These are phyloP conservation scores for Coemansia sp. DNA, from an alignment of 192 early-diverging fungal genomes.

Conservation along the genomic window DNA sequence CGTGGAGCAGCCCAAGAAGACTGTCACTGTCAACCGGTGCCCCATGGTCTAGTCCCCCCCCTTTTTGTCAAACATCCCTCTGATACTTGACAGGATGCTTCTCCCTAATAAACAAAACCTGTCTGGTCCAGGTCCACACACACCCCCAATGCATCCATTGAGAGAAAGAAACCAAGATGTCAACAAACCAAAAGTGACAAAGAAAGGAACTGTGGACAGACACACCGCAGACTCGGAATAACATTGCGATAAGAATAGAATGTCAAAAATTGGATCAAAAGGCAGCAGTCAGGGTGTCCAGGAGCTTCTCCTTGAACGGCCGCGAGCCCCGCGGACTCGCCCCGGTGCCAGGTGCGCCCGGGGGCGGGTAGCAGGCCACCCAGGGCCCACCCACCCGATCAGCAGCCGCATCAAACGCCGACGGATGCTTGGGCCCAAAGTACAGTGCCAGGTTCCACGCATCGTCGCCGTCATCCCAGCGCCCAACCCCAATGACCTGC, in stretches of 20 bases:
- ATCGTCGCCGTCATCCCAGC: constrained; percentile 9
- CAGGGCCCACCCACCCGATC: constrained; percentile 17
- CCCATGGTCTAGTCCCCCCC: constrained; percentile 1
- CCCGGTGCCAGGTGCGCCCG: no score
- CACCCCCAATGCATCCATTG: no score
- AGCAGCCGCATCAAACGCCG: constrained; percentile 11
- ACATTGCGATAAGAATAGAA: neutral
- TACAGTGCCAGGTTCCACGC: constrained; percentile 26
- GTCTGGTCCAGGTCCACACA: no score
- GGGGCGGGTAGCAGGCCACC: constrained; percentile 29
- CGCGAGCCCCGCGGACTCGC: neutral
- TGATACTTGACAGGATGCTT: no score
- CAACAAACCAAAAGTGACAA: no score
- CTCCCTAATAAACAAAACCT: no score
- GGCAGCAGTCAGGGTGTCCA: constrained; percentile 10
- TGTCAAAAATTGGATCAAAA: constrained; percentile 1
- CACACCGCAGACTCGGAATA: no score
- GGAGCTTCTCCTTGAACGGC: constrained; percentile 26
- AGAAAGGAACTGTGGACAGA: no score
- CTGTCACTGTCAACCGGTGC: constrained; percentile 1
- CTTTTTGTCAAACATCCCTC: neutral
- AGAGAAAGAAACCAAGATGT: no score
- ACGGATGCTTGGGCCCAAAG: constrained; percentile 45
- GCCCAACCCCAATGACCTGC: constrained; percentile 41
- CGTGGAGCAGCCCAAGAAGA: neutral